Evolutionary conservation across 2,329 filamentous ascomycete species (phyloP).

Genomic region (Penicillium sp.): DNA sequence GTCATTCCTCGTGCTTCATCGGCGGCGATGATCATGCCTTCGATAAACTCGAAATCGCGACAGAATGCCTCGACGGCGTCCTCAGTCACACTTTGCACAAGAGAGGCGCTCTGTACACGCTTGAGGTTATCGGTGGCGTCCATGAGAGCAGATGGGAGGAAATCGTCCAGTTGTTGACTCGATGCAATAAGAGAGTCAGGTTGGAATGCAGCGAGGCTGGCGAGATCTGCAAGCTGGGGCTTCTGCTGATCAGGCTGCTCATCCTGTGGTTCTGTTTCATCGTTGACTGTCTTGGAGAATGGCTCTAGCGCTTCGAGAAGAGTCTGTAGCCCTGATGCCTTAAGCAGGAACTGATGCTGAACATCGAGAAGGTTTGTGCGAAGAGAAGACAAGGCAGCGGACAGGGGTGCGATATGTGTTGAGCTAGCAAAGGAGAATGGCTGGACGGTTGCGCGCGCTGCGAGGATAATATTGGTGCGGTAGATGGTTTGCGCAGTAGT

Average conservation of each 20-base stretch:
- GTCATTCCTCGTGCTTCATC: conserved; percentile 55
- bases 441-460: conserved; percentile 43
- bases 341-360: conserved; percentile 73
- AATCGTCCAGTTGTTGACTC: conserved; percentile 81
- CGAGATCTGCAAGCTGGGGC: conserved; percentile 60
- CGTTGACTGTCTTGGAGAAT: conserved; percentile 34
- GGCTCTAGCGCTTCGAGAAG: conserved; percentile 63
- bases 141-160: conserved; percentile 88
- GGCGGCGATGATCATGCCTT: conserved; percentile 62
- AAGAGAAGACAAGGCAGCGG: conserved; percentile 52
- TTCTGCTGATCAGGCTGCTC: conserved; percentile 35
- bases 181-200: conserved; percentile 64
- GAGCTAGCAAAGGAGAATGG: conserved; percentile 64
- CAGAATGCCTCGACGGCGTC: conserved; percentile 84
- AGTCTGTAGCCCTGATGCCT: conserved; percentile 71
- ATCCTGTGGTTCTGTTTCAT: conserved; percentile 22
- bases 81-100: conserved; percentile 78
- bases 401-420: conserved; percentile 61
- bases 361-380: conserved; percentile 62
- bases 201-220: conserved; percentile 60
- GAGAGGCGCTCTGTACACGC: conserved; percentile 69
- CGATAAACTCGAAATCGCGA: conserved; percentile 75
- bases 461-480: conserved; percentile 52
- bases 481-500: conserved; percentile 53
- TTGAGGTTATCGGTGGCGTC: conserved; percentile 84